Evolutionary conservation across 345 rosid genomes (phyloP), one percentile per base, ranked within the genome.

Genomic region (Rubroshorea leprosula): DNA sequence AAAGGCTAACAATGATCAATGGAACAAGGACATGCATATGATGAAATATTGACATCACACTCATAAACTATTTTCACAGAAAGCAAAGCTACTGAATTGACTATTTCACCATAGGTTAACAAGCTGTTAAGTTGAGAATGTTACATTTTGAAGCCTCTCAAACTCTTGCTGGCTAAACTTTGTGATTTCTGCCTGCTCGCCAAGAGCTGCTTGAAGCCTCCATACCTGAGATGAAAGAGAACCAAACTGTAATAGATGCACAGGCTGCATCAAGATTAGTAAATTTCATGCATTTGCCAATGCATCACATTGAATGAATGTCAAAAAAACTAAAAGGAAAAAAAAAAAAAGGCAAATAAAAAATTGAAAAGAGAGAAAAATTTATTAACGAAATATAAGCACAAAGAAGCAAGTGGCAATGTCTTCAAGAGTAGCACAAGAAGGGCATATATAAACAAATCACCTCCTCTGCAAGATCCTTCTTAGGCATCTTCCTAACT

Each of bases 151-250:
- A 61, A 93, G 85, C 76, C 99, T 85, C 68, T 93, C 96, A 69
- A 65, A 93, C 79, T 89, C 94, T 66, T 83, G 91, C 76, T 83
- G 95, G 71, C 96, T 89, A 65, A 72, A 86, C 64, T 79, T 86
- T 17, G 89, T 87, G 61, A 89, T 89, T 77, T 89, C 97, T 22
- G 87, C 75, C 74, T 89, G 99, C 80, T 89, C 97, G 26, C 99
- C 96, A 23, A 93, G 86, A 69, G 94, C 99, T 57, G 96, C 97
- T 67, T 93, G 97, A 60, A 93, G 99, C 70, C 96, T 87, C 99
- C 97, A 89, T 10, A 93, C 95, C 99, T 92, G 73, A 58, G 49
- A 29, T 0, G 8, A 18, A 51, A 63, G 16, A 64, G 43, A 22
- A 44, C 7, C 41, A 6, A n/a, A 6, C 5, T 35, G 9, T 41